These are phyloP conservation scores for Trichoderma endophyticum DNA, from an alignment of 2,329 filamentous ascomycete species.

Conservation along the genomic window DNA sequence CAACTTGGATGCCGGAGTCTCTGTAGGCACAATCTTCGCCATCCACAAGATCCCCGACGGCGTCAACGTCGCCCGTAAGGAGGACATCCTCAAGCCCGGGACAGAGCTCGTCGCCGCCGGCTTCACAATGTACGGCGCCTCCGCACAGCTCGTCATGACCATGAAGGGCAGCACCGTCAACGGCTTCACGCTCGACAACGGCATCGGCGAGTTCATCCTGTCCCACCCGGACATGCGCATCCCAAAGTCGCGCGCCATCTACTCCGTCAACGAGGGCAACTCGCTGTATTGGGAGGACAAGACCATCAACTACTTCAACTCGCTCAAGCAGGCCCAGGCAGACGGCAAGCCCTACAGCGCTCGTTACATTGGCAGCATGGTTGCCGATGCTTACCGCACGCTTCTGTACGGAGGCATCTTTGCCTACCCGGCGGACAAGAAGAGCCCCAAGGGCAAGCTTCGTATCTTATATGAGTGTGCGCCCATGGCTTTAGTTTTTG, in stretches of 20 bases:
- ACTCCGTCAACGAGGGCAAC: conserved; percentile 99
- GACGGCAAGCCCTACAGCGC: conserved; percentile 87
- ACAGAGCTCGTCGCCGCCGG: conserved; percentile 89
- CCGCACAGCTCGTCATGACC: conserved; percentile 91
- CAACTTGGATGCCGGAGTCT: conserved; percentile 96
- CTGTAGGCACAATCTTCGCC: conserved; percentile 94
- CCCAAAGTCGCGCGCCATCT: conserved; percentile 77
- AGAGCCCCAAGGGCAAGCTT: conserved; percentile 97
- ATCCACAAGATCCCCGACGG: conserved; percentile 85
- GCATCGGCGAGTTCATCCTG: conserved; percentile 96
- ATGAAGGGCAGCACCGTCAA: conserved; percentile 92
- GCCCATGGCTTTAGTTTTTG: conserved; percentile 98
- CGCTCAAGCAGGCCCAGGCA: conserved; percentile 74
- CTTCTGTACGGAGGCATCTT: conserved; percentile 95
- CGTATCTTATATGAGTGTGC: conserved; percentile 97
- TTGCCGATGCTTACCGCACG: conserved; percentile 95
- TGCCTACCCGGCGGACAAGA: conserved; percentile 95
- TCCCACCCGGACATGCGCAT: conserved; percentile 94
- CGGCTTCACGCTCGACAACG: conserved; percentile 96
- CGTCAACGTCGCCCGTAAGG: conserved; percentile 69
- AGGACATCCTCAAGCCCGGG: conserved; percentile 85
- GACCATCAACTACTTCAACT: conserved; percentile 84
- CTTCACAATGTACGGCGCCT: conserved; percentile 99
- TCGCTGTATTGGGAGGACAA: conserved; percentile 91
- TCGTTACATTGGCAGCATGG: conserved; percentile 97